Conservation (phyloP, 176 grass and related monocot genomes). For the Dendrocalamus sinicus region DNA sequence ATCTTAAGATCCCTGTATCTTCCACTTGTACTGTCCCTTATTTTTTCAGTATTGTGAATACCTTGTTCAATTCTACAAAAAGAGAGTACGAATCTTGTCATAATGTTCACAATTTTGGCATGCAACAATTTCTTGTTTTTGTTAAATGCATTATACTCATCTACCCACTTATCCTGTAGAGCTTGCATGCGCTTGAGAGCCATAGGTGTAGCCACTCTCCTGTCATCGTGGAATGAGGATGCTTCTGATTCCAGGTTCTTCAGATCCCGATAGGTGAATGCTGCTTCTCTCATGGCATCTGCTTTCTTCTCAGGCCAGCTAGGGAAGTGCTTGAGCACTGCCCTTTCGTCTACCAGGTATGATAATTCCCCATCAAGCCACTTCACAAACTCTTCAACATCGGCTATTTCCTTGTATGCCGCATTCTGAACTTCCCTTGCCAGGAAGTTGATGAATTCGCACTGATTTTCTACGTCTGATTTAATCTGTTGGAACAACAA, state of each 20-base stretch:
- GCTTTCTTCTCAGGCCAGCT: constrained; percentile 97
- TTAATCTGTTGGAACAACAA: constrained; percentile 77
- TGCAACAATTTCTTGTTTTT: constrained; percentile 8
- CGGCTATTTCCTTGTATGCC: constrained; percentile 78
- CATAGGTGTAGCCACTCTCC: constrained; percentile 61
- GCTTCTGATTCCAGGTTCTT: constrained; percentile 88
- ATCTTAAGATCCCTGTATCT: constrained; percentile 89
- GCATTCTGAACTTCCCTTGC: constrained; percentile 81
- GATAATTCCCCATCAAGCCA: constrained; percentile 96
- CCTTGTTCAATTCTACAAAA: constrained; percentile 79
- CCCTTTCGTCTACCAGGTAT: constrained; percentile 96
- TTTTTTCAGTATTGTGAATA: constrained; percentile 77
- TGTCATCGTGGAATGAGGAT: constrained; percentile 75
- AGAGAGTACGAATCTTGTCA: background rate
- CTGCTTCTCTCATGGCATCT: constrained; percentile 98
- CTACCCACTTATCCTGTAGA: constrained; percentile 93
- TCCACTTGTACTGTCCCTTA: constrained; percentile 78
- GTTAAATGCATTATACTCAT: constrained; percentile 33
- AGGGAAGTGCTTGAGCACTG: constrained; percentile 96
- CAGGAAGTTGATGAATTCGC: constrained; percentile 81
- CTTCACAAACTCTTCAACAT: constrained; percentile 96
- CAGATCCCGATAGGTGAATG: constrained; percentile 79
- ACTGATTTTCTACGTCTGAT: constrained; percentile 94
- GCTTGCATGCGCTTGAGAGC: constrained; percentile 81
- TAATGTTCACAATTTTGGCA: background rate